phyloP scores from a whole-genome alignment of 2,329 filamentous ascomycete genomes.

The Colletotrichum sp. region DNA sequence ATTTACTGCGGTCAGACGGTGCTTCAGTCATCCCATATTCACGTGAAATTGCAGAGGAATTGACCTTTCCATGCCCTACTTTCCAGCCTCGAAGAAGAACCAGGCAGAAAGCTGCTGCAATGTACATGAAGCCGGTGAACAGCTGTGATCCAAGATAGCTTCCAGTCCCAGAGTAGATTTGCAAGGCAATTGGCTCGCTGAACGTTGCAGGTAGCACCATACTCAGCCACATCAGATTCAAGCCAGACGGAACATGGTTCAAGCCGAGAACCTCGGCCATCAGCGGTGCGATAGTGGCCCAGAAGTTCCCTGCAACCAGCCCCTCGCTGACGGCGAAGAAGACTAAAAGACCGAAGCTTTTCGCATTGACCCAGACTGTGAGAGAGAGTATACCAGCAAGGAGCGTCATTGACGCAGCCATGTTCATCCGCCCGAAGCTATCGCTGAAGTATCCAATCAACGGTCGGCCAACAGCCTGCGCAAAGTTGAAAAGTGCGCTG shows the following conservation, averaged over 20 bases:
- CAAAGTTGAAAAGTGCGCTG: background rate
- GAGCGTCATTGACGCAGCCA: background rate
- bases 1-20: background rate
- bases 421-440: background rate
- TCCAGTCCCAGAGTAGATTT: background rate
- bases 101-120: conserved; percentile 28
- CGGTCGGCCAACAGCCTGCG: background rate
- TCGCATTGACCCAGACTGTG: background rate
- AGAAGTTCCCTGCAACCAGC: background rate
- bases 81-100: background rate
- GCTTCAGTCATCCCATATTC: accelerated
- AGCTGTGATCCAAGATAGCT: background rate
- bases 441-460: background rate
- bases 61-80: background rate
- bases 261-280: background rate
- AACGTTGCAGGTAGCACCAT: background rate
- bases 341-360: background rate
- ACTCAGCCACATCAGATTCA: background rate
- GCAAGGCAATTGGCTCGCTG: background rate
- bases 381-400: background rate
- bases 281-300: background rate
- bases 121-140: background rate
- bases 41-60: background rate
- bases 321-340: background rate
- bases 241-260: background rate